These are phyloP conservation scores for Laetiporus sulphureus DNA, from an alignment of 1,284 basidiomycete species.

Conservation along the genomic window DNA sequence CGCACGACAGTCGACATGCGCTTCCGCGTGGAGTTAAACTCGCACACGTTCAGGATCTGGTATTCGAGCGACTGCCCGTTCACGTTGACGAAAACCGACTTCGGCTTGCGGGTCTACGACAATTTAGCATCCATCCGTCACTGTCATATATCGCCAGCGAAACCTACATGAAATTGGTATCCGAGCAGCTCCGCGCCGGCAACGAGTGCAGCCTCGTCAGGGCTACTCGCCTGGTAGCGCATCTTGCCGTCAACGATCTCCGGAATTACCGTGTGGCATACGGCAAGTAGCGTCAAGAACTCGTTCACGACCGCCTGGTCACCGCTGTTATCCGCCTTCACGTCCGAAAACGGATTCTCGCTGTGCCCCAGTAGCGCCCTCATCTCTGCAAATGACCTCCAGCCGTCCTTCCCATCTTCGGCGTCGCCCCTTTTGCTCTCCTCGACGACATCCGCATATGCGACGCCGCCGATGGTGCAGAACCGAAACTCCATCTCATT, in stretches of 20 bases:
- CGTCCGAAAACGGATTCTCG: slow-evolving; percentile 51
- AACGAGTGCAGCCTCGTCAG: slow-evolving; percentile 96
- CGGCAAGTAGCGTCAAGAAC: slow-evolving; percentile 87
- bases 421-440: slow-evolving; percentile 66
- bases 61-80: slow-evolving; percentile 74
- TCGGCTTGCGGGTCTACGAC: slow-evolving; percentile 87
- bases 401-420: slow-evolving; percentile 61
- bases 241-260: slow-evolving; percentile 83
- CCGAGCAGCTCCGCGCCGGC: slow-evolving; percentile 90
- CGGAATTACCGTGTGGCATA: slow-evolving; percentile 99
- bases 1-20: slow-evolving; percentile 96
- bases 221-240: slow-evolving; percentile 93
- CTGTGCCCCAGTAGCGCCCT: slow-evolving; percentile 42
- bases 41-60: slow-evolving; percentile 94
- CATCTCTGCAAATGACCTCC: slow-evolving; percentile 76
- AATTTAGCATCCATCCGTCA: slow-evolving; percentile 6
- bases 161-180: slow-evolving; percentile 86
- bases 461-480: slow-evolving; percentile 84
- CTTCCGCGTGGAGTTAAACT: slow-evolving; percentile 97
- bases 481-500: slow-evolving; percentile 99
- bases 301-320: slow-evolving; percentile 67
- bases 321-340: slow-evolving; percentile 30
- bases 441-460: slow-evolving; percentile 87
- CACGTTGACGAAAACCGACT: slow-evolving; percentile 87
- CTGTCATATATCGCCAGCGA: background rate